Base-by-base conservation (phyloP, 805 yeast species). In the Cyberlindnera subsufficiens region DNA sequence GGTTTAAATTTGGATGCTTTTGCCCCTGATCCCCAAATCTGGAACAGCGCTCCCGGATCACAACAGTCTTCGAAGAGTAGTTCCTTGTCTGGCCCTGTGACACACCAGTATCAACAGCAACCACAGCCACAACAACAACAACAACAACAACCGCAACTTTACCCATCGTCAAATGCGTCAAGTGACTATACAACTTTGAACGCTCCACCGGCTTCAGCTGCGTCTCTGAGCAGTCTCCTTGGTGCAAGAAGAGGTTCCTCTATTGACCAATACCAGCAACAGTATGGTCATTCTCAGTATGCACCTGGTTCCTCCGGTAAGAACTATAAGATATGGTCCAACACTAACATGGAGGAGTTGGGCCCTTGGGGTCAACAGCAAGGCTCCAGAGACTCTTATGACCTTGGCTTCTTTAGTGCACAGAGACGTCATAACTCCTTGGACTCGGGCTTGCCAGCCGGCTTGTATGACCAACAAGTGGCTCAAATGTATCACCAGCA, bases 181-280 rank as follows among this genome's bases (percentile, higher is more conserved):
- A 6, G 27, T 22, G 27, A 22, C 11, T 22, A 22, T 6, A 22
- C 27, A 22, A 22, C 27, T 22, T 9, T 22, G 27, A 22, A 13
- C 16, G 18, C n/a, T 5, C 13, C 14, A 15, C 13, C 16, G 6
- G 18, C 19, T n/a, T 14, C 25, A 35, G 17, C 32, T n/a, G 18
- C 27, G 18, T 22, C 32, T 18, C 13, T 17, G 29, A 32, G 40
- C 32, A 27, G 37, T 11, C 27, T 42, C 25, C 22, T 42, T n/a
- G 49, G 45, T 4, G 18, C 49, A 15, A 49, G 58, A 46, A 45
- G 53, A 17, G 44, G 44, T 27, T 52, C 55, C 2, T 43, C 43
- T 22, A 39, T 47, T 7, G 47, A 43, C 15, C 49, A 45, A 1
- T 25, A 30, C 30, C 45, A 42, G 27, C 42, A 42, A 10, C 49